A percentile compares a stretch with the other conserved stretches of the same genome.
Evolutionary conservation across 2,329 filamentous ascomycete species (phyloP).

Genomic region (Hymenoscyphus albidus): DNA sequence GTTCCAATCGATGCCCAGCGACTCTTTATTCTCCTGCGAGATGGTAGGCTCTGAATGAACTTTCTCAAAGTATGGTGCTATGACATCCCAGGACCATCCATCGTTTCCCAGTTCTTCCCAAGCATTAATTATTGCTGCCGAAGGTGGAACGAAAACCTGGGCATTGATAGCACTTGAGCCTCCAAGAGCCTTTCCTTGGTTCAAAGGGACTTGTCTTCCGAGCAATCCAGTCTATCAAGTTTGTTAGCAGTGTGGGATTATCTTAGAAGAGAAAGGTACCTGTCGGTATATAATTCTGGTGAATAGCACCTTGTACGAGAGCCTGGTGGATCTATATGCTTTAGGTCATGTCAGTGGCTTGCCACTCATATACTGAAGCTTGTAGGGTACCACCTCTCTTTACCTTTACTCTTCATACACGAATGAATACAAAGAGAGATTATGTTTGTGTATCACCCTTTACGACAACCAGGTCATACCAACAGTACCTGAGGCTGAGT

Average conservation of each 20-base stretch:
- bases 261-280: not conserved
- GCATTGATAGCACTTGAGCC: constrained; percentile 37
- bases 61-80: constrained; percentile 41
- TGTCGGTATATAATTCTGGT: too few relatives aligned
- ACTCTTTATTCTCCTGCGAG: not conserved
- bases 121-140: constrained; percentile 34
- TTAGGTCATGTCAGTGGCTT: too few relatives aligned
- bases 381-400: too few relatives aligned
- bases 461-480: too few relatives aligned
- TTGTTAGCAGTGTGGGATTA: not conserved
- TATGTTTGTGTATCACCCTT: too few relatives aligned
- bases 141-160: constrained; percentile 23
- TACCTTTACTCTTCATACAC: too few relatives aligned
- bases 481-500: too few relatives aligned
- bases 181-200: constrained; percentile 33
- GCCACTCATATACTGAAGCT: too few relatives aligned
- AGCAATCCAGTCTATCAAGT: not conserved
- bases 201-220: not conserved
- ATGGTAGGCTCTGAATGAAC: constrained; percentile 16
- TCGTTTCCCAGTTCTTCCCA: constrained; percentile 37
- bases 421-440: too few relatives aligned
- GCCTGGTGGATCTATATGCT: too few relatives aligned
- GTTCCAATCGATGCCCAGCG: not conserved
- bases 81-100: constrained; percentile 37
- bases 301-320: too few relatives aligned